Evolutionary conservation across 345 rosid genomes (phyloP).

Genomic region (Hibiscus syriacus): DNA sequence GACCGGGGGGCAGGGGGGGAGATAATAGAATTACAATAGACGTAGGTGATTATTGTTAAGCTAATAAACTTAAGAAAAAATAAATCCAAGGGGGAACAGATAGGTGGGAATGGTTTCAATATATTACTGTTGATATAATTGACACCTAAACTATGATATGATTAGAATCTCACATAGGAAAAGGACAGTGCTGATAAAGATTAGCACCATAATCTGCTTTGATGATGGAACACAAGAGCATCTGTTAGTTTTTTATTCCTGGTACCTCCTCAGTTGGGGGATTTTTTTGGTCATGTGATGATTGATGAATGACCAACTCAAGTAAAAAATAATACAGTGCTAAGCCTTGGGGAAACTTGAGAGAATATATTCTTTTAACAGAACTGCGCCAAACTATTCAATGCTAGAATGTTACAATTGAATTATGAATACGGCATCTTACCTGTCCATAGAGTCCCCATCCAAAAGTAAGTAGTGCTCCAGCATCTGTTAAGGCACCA

Average conservation of each 20-base stretch:
- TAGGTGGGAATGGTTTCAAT: not conserved
- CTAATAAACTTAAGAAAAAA: not conserved
- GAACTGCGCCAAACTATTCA: not conserved
- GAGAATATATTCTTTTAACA: not conserved
- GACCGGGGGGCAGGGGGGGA: no score
- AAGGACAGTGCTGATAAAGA: not conserved
- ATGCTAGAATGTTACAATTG: no score
- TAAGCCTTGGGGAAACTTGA: not conserved
- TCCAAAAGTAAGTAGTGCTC: no score
- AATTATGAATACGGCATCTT: no score
- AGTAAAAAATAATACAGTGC: not conserved
- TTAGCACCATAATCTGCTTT: not conserved
- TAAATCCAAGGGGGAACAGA: not conserved
- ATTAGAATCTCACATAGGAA: not conserved
- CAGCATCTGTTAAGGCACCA: conserved; percentile 43
- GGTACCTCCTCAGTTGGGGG: not conserved
- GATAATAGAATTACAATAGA: no score
- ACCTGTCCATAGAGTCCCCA: no score
- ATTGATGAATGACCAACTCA: not conserved
- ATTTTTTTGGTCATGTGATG: not conserved
- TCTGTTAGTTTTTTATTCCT: not conserved
- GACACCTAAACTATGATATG: not conserved
- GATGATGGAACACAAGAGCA: not conserved
- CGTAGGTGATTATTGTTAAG: no score
- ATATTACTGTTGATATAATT: not conserved